Evolutionary conservation across 495 filamentous ascomycete species (phyloP).

Genomic region (Apodospora peruviana): DNA sequence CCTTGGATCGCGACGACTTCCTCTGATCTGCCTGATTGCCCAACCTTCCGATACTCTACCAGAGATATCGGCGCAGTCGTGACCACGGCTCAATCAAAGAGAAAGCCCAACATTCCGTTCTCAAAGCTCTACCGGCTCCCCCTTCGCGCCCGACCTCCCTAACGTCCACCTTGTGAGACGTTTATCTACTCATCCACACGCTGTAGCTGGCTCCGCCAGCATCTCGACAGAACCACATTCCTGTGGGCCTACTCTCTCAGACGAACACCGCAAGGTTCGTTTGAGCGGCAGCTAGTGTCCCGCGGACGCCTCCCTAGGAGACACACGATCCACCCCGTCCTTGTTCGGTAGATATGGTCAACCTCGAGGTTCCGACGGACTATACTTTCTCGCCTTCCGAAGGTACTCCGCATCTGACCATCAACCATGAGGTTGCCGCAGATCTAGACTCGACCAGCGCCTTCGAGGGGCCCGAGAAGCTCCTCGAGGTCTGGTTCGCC

Average conservation of each 20-base stretch:
- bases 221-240: constrained; percentile 42
- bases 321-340: constrained; percentile 19
- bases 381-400: constrained; percentile 75
- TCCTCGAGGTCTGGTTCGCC: constrained; percentile 98
- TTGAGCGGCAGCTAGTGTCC: constrained; percentile 74
- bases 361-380: constrained; percentile 68
- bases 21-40: constrained; percentile 3
- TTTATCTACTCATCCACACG: constrained; percentile 31
- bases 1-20: constrained; percentile 12
- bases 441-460: constrained; percentile 95
- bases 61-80: constrained; percentile 82
- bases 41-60: constrained; percentile 62
- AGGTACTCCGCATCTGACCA: constrained; percentile 82
- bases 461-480: constrained; percentile 98
- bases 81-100: constrained; percentile 56
- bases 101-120: constrained; percentile 77
- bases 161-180: constrained; percentile 62
- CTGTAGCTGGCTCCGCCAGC: constrained; percentile 57
- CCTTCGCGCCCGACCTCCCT: constrained; percentile 81
- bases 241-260: constrained; percentile 96
- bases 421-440: constrained; percentile 92
- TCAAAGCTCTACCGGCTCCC: constrained; percentile 74
- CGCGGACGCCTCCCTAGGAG: constrained; percentile 41
- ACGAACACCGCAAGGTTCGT: constrained; percentile 84
- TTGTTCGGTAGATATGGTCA: constrained; percentile 65